These are phyloP conservation scores for Trametes elegans DNA, from an alignment of 768 basidiomycete genomes.

Conservation along the genomic window DNA sequence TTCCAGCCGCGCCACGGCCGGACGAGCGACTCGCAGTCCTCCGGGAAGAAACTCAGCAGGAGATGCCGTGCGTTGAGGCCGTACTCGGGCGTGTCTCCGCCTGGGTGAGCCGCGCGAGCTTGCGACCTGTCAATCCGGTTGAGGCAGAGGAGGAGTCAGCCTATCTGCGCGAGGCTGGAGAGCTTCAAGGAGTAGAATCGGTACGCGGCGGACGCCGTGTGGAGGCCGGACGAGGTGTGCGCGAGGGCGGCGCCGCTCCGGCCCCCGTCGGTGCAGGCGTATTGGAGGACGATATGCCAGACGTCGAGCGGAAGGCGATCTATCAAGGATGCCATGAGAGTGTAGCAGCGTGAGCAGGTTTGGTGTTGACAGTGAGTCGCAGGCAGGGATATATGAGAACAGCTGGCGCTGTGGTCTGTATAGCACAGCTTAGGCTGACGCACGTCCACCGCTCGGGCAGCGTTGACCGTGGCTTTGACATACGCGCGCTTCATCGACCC, in stretches of 20 bases:
- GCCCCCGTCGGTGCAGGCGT: slow-evolving; percentile 14
- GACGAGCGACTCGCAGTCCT: slow-evolving; percentile 10
- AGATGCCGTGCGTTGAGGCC: slow-evolving; percentile 5
- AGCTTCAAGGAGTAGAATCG: slow-evolving; percentile 14
- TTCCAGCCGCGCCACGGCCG: slow-evolving; percentile 10
- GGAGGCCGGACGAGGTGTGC: slow-evolving; percentile 1
- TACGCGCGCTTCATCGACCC: too few species aligned
- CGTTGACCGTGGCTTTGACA: too few species aligned
- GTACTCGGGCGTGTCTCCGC: background rate
- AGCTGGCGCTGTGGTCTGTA: background rate
- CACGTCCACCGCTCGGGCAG: too few species aligned
- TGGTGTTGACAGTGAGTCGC: background rate
- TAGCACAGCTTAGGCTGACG: too few species aligned
- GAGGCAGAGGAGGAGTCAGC: slow-evolving; percentile 12
- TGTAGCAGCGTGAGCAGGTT: background rate
- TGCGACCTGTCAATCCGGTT: slow-evolving; percentile 5
- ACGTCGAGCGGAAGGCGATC: slow-evolving; percentile 2
- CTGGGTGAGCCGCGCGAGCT: background rate
- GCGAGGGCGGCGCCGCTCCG: slow-evolving; percentile 13
- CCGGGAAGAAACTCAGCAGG: slow-evolving; percentile 15
- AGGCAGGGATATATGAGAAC: background rate
- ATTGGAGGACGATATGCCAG: background rate
- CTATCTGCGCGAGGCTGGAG: slow-evolving; percentile 10
- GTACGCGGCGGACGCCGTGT: background rate
- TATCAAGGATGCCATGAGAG: background rate